A percentile compares a stretch with the other conserved stretches of the same genome.
Conservation (phyloP, 1,284 basidiomycete genomes). For the Boletellus sp. region DNA sequence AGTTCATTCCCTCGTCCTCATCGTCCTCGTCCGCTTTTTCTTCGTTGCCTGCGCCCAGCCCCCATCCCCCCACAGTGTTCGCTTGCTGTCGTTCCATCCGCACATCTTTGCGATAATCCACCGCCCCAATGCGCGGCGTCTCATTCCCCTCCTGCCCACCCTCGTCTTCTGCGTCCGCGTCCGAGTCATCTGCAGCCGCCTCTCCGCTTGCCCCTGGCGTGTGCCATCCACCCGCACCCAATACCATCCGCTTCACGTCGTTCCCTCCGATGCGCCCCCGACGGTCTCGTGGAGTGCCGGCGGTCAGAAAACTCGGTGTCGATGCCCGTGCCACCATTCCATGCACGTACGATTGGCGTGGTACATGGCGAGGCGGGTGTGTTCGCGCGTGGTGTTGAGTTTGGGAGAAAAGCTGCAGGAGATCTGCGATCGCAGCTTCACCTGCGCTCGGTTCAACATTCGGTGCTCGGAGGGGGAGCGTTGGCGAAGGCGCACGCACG, state of each 20-base stretch:
- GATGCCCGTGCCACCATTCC: conserved; percentile 33
- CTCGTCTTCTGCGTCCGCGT: conserved; percentile 28
- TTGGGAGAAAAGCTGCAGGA: conserved; percentile 48
- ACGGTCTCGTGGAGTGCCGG: conserved; percentile 67
- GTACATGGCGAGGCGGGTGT: conserved; percentile 15
- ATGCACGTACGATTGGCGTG: conserved; percentile 31
- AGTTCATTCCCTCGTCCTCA: conserved; percentile 51
- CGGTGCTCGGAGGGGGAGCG: conserved; percentile 22
- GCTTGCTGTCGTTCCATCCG: conserved; percentile 27
- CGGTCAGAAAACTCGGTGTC: conserved; percentile 67
- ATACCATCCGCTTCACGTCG: conserved; percentile 28
- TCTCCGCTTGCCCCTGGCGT: conserved; percentile 2
- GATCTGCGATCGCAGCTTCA: conserved; percentile 60
- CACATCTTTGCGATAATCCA: conserved; percentile 26
- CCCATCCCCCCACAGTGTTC: conserved; percentile 65
- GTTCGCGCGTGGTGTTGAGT: conserved; percentile 40
- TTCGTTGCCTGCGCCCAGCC: conserved; percentile 54
- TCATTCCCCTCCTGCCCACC: conserved; percentile 46
- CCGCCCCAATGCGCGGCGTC: conserved; percentile 45
- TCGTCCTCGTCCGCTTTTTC: conserved; percentile 39
- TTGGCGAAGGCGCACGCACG: conserved; percentile 27
- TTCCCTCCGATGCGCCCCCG: conserved; percentile 69
- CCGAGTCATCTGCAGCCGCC: conserved; percentile 12
- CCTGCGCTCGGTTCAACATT: conserved; percentile 46
- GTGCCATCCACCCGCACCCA: conserved; percentile 22